Percentiles rank a stretch among this genome's conserved stretches.
These are phyloP conservation scores for Bidens hawaiensis DNA, from an alignment of 140 eudicot species.

Conservation along the genomic window DNA sequence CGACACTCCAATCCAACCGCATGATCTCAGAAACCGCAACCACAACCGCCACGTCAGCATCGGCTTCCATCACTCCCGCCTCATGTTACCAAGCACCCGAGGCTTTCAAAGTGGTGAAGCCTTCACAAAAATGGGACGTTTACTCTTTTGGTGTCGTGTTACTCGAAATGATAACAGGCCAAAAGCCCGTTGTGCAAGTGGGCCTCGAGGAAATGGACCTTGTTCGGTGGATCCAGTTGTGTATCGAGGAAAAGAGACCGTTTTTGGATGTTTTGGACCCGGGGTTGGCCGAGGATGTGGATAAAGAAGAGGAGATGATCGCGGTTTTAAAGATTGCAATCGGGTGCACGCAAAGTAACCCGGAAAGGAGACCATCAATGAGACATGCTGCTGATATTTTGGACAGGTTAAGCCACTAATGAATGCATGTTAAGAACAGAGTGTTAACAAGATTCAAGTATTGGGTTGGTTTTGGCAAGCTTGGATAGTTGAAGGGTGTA, in stretches of 20 bases:
- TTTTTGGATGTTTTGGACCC: constrained; percentile 79
- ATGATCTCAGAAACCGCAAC: constrained; percentile 53
- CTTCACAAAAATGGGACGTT: constrained; percentile 97
- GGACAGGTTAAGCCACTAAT: constrained; percentile 49
- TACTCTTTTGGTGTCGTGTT: constrained; percentile 84
- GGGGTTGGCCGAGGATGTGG: constrained; percentile 54
- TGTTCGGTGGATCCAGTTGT: constrained; percentile 76
- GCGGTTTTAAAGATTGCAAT: constrained; percentile 84
- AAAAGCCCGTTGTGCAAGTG: constrained; percentile 59
- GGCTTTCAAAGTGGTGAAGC: constrained; percentile 80
- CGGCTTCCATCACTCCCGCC: constrained; percentile 23
- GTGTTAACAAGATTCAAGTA: constrained; percentile 6
- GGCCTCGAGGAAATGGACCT: constrained; percentile 73
- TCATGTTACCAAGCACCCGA: constrained; percentile 92
- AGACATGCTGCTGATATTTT: constrained; percentile 68
- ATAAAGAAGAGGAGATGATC: constrained; percentile 86
- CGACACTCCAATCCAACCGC: constrained; percentile 61
- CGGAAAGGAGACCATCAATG: constrained; percentile 89
- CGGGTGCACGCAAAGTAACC: constrained; percentile 74
- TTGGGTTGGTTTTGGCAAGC: constrained; percentile 26
- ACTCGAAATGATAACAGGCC: constrained; percentile 80
- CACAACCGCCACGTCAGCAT: constrained; percentile 21
- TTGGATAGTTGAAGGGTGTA: constrained; percentile 37
- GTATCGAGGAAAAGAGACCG: constrained; percentile 94
- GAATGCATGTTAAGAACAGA: neutral